Percentiles rank a stretch among this genome's conserved stretches.
phyloP scores from a whole-genome alignment of 148 eudicot genomes.

The Fagopyrum esculentum region DNA sequence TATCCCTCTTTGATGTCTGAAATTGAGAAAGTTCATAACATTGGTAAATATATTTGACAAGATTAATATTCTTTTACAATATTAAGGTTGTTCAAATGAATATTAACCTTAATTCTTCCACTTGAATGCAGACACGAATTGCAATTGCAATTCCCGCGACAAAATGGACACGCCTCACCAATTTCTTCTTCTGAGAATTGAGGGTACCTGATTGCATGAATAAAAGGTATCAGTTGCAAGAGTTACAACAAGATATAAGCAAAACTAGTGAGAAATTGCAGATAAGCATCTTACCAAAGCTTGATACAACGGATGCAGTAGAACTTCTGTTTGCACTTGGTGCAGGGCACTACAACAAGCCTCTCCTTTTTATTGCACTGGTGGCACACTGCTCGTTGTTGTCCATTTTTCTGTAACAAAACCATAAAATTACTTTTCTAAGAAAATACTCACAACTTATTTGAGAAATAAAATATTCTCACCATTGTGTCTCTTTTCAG shows the following conservation, averaged over 20 bases:
- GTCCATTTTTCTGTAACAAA: slow-evolving; percentile 5
- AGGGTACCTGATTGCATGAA: slow-evolving; percentile 50
- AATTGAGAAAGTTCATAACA: background rate
- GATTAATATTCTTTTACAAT: background rate
- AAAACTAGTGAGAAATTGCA: background rate
- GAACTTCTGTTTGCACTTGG: slow-evolving; percentile 38
- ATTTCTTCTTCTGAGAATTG: slow-evolving; percentile 46
- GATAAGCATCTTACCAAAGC: slow-evolving; percentile 43
- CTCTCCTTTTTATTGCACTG: slow-evolving; percentile 57
- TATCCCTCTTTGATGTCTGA: slow-evolving; percentile 52
- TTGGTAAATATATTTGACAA: background rate
- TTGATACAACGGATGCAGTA: slow-evolving; percentile 64
- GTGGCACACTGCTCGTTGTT: slow-evolving; percentile 32
- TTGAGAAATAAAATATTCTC: background rate
- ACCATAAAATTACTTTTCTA: slow-evolving; percentile 1
- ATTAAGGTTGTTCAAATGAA: background rate
- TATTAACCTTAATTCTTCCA: slow-evolving; percentile 43
- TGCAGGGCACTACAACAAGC: slow-evolving; percentile 55
- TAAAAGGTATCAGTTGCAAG: background rate
- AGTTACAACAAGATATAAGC: slow-evolving; percentile 1
- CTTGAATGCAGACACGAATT: slow-evolving; percentile 53
- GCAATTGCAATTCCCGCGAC: slow-evolving; percentile 73
- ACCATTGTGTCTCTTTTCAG: background rate
- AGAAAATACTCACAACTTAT: background rate
- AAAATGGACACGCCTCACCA: slow-evolving; percentile 61